A percentile compares a stretch with the other conserved stretches of the same genome.
Evolutionary conservation across 495 filamentous ascomycete genomes (phyloP).

Genomic region (Neurospora pannonica): DNA sequence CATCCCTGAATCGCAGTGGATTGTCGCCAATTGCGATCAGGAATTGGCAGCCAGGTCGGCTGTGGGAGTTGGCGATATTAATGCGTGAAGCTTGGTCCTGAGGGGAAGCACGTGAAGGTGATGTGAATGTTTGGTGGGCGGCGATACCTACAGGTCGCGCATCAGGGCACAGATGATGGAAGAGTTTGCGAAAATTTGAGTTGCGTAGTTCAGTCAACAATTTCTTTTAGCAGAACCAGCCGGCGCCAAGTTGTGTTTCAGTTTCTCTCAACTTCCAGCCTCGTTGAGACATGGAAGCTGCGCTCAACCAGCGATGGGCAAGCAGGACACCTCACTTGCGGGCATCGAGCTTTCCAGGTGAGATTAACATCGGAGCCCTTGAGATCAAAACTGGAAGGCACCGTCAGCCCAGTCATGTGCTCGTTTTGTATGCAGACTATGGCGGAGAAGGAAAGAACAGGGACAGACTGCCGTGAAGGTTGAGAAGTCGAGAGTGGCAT

Average conservation of each 20-base stretch:
- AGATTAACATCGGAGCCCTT: too few species aligned
- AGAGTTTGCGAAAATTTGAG: background rate
- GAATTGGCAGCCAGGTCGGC: background rate
- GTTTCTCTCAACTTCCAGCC: background rate
- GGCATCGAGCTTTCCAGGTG: background rate
- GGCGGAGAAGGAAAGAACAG: background rate
- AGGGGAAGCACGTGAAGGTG: background rate
- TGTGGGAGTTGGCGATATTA: background rate
- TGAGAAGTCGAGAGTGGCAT: background rate
- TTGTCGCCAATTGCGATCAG: background rate
- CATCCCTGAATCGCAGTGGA: background rate
- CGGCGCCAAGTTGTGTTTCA: background rate
- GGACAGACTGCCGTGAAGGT: background rate
- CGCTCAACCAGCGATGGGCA: background rate
- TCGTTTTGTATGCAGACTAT: too few species aligned
- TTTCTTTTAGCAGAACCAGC: background rate
- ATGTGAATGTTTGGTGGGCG: background rate
- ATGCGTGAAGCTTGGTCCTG: background rate
- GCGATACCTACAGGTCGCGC: background rate
- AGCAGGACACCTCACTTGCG: background rate
- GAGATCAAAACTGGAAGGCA: too few species aligned
- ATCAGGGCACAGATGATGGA: background rate
- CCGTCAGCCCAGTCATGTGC: too few species aligned
- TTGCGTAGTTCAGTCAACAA: background rate
- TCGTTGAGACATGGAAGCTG: background rate